A percentile compares a stretch with the other conserved stretches of the same genome.
Evolutionary conservation across 352 stramenopile species (phyloP).

Genomic region (Globisporangium lucens): DNA sequence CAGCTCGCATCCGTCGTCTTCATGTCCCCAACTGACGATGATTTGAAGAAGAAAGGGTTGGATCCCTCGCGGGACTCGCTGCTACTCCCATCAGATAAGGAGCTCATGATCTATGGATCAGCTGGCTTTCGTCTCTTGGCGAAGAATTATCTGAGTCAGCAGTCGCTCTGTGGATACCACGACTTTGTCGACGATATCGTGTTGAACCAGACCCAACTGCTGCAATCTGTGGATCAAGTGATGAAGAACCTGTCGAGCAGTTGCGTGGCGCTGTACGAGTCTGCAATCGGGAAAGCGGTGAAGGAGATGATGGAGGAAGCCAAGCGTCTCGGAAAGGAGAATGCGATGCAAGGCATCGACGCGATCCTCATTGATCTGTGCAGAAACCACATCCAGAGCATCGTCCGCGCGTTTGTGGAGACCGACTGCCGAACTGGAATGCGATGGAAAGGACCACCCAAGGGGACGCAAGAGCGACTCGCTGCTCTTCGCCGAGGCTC

Average conservation of each 20-base stretch:
- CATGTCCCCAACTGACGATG: constrained; percentile 42
- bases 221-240: constrained; percentile 37
- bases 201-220: constrained; percentile 38
- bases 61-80: constrained; percentile 27
- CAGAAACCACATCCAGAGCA: constrained; percentile 56
- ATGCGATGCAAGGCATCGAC: constrained; percentile 42
- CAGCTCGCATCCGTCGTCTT: constrained; percentile 45
- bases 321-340: constrained; percentile 24
- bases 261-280: constrained; percentile 45
- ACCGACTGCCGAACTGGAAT: constrained; percentile 42
- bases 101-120: constrained; percentile 28
- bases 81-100: constrained; percentile 32
- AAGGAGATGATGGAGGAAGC: constrained; percentile 31
- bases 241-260: constrained; percentile 47
- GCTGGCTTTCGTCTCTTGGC: constrained; percentile 30
- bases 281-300: constrained; percentile 34
- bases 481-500: constrained; percentile 22
- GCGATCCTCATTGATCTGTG: constrained; percentile 45
- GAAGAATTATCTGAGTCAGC: constrained; percentile 35
- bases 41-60: constrained; percentile 28
- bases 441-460: constrained; percentile 24
- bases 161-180: constrained; percentile 47
- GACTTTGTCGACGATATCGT: constrained; percentile 61
- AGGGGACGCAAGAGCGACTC: constrained; percentile 25
- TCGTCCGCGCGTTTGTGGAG: constrained; percentile 45